Evolutionary conservation across 1,284 basidiomycete species (phyloP).

Genomic region (Apiotrichum sp.): DNA sequence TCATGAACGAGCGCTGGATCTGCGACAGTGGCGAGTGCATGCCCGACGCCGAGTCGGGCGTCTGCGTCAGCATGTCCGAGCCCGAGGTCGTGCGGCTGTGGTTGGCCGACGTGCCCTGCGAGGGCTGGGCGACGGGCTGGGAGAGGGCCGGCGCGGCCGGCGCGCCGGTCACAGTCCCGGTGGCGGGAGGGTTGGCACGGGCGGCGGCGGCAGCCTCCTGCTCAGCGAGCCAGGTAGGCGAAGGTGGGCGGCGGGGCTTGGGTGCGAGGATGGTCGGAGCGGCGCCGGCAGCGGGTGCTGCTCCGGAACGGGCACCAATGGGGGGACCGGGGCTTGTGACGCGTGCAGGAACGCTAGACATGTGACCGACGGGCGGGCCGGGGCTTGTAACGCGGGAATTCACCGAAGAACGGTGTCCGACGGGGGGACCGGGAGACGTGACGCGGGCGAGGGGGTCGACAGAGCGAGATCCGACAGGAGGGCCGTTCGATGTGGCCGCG

Average conservation of each 20-base stretch:
- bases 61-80: neutral
- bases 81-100: neutral
- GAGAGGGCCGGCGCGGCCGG: neutral
- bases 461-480: constrained; percentile 19
- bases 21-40: neutral
- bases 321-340: neutral
- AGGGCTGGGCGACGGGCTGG: neutral
- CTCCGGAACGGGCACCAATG: neutral
- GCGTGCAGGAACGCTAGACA: neutral
- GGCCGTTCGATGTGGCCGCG: neutral
- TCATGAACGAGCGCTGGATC: neutral
- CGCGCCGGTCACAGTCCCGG: neutral
- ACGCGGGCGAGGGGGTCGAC: constrained; percentile 3
- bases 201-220: neutral
- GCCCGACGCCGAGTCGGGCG: neutral
- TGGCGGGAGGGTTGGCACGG: too few species aligned
- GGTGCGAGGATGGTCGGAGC: neutral
- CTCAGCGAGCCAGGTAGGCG: constrained; percentile 1
- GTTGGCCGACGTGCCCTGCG: neutral
- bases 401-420: neutral
- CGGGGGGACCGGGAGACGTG: constrained; percentile 1
- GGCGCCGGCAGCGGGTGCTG: neutral
- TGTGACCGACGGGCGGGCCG: neutral
- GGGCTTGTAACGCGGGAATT: neutral
- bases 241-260: neutral